phyloP scores from a whole-genome alignment of 140 eudicot species.

The Ambrosia hybrid region DNA sequence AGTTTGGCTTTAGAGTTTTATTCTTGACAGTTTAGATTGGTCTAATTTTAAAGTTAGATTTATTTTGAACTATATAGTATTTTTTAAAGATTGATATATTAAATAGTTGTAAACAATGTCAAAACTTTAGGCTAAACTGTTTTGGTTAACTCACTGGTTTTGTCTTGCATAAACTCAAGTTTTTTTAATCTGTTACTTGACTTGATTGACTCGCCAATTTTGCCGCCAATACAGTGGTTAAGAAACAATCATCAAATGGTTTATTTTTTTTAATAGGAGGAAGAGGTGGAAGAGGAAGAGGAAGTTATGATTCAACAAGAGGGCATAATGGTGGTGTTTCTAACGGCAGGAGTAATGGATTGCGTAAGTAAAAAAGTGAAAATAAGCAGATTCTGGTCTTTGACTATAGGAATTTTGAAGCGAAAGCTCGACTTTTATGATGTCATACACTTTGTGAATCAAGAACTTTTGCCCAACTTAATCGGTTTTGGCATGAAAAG shows the following conservation, averaged over 20 bases:
- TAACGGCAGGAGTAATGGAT: conserved; percentile 48
- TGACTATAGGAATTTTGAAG: conserved; percentile 25
- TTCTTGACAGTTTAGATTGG: not conserved
- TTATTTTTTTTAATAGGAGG: conserved; percentile 36
- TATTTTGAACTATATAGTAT: too few species aligned
- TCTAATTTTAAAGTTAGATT: too few species aligned
- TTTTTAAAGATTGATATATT: too few species aligned
- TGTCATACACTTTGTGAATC: conserved; percentile 23
- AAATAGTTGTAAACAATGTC: too few species aligned
- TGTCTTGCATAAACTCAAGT: not conserved
- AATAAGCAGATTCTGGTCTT: not conserved
- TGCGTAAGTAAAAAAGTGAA: conserved; percentile 35
- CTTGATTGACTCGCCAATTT: not conserved
- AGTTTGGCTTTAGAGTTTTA: not conserved
- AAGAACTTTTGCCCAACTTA: conserved; percentile 16
- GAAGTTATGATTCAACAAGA: conserved; percentile 43
- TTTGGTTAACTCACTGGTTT: too few species aligned
- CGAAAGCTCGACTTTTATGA: conserved; percentile 15
- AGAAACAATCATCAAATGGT: too few species aligned
- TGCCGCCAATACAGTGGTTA: not conserved
- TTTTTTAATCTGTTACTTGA: not conserved
- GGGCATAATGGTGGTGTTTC: conserved; percentile 56
- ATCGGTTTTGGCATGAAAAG: not conserved
- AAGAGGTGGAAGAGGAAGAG: conserved; percentile 67
- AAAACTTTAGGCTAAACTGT: too few species aligned